Evolutionary conservation across 1,284 basidiomycete genomes (phyloP).

Genomic region (Quambalaria eucalypti): DNA sequence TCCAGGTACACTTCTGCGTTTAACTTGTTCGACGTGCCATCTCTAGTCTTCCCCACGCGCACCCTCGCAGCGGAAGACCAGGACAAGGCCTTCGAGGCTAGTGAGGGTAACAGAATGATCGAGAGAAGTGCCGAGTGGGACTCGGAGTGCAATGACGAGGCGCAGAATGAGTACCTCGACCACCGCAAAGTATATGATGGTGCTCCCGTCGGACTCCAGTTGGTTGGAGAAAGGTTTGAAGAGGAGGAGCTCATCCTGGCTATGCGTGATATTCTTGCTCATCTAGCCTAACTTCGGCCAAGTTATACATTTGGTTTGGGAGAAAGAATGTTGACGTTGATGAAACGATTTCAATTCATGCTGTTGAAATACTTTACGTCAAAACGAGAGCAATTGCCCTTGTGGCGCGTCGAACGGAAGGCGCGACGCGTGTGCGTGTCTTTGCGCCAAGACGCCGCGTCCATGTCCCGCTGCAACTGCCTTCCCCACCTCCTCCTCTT

Average conservation of each 20-base stretch:
- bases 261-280: background rate
- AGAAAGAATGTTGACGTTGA: too few species aligned
- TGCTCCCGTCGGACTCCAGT: conserved; percentile 23
- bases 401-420: too few species aligned
- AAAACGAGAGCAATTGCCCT: too few species aligned
- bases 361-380: too few species aligned
- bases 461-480: too few species aligned
- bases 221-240: conserved; percentile 16
- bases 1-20: conserved; percentile 21
- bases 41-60: conserved; percentile 20
- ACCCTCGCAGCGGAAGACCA: conserved; percentile 6
- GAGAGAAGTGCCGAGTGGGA: background rate
- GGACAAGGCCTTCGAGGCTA: conserved; percentile 11
- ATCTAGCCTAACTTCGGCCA: too few species aligned
- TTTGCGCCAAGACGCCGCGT: too few species aligned
- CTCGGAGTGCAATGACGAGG: background rate
- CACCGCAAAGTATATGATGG: conserved; percentile 18
- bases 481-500: too few species aligned
- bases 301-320: too few species aligned
- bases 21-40: conserved; percentile 26
- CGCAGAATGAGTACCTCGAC: conserved; percentile 7
- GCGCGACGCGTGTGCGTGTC: too few species aligned
- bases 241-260: conserved; percentile 14
- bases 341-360: too few species aligned
- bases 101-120: too few species aligned